Conservation (phyloP, 805 yeast species). For the Myxozyma neglecta region DNA sequence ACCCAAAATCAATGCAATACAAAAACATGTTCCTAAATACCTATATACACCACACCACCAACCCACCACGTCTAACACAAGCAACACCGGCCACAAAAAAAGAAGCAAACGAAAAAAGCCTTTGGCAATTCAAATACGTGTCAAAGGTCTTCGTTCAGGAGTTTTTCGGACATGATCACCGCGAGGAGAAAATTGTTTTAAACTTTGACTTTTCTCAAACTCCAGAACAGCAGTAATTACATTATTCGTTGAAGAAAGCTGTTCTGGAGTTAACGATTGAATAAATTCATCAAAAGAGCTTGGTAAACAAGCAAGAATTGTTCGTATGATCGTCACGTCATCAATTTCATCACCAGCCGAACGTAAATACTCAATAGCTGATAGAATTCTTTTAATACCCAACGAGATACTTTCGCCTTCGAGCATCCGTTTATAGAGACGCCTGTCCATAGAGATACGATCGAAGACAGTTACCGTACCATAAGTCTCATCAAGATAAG, state of each 20-base stretch:
- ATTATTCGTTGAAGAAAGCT: conserved; percentile 2
- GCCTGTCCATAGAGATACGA: conserved; percentile 14
- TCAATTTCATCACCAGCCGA: conserved; percentile 15
- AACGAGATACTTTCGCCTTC: neutral
- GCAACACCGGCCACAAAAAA: neutral
- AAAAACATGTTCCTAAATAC: neutral
- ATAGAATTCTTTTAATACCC: conserved; percentile 2
- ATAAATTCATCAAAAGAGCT: conserved; percentile 11
- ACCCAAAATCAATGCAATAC: neutral
- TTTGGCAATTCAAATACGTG: neutral
- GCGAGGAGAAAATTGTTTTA: neutral
- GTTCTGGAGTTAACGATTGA: conserved; percentile 1
- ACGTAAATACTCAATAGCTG: conserved; percentile 16
- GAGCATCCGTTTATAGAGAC: conserved; percentile 2
- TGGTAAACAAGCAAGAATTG: conserved; percentile 19
- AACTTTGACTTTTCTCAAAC: neutral
- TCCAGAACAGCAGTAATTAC: conserved; percentile 6
- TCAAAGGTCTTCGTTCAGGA: conserved; percentile 1
- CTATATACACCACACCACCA: neutral
- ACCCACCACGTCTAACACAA: neutral
- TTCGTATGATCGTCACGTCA: conserved; percentile 12
- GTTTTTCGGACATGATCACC: neutral
- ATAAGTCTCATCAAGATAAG: neutral
- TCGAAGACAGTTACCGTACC: conserved; percentile 16
- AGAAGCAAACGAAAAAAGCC: neutral